phyloP scores from a whole-genome alignment of 2,329 filamentous ascomycete genomes.

The Arthroderma sp. region DNA sequence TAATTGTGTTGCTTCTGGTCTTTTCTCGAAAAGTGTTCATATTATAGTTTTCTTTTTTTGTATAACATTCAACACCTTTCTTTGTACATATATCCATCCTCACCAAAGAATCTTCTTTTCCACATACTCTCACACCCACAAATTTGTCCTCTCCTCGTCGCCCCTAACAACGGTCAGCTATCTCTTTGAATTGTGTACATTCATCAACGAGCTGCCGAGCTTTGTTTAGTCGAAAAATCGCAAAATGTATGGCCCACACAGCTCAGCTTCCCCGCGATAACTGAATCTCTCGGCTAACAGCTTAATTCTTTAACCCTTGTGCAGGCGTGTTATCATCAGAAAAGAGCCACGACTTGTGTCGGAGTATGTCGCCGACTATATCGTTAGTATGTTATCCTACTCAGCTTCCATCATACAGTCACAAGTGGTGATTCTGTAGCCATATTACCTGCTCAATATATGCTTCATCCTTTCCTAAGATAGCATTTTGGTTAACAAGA shows the following conservation, averaged over 20 bases:
- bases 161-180: too few species aligned
- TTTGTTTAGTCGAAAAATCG: too few species aligned
- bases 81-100: not conserved
- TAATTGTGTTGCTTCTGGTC: not conserved
- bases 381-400: constrained; percentile 45
- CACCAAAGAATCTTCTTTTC: not conserved
- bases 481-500: too few species aligned
- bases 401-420: not conserved
- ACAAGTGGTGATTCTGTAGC: too few species aligned
- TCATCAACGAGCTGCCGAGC: too few species aligned
- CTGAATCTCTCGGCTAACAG: too few species aligned
- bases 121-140: not conserved
- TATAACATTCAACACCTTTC: not conserved
- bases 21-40: not conserved
- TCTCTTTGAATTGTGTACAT: too few species aligned
- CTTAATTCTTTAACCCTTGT: not conserved
- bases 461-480: too few species aligned
- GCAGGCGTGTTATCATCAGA: constrained; percentile 72
- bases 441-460: too few species aligned
- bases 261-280: too few species aligned
- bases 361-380: constrained; percentile 67
- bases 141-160: too few species aligned
- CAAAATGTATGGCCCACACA: too few species aligned
- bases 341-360: constrained; percentile 57
- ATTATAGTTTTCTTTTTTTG: not conserved